Evolutionary conservation across 78 protist genomes (phyloP).

Genomic region (Trichosphaerium sp.): DNA sequence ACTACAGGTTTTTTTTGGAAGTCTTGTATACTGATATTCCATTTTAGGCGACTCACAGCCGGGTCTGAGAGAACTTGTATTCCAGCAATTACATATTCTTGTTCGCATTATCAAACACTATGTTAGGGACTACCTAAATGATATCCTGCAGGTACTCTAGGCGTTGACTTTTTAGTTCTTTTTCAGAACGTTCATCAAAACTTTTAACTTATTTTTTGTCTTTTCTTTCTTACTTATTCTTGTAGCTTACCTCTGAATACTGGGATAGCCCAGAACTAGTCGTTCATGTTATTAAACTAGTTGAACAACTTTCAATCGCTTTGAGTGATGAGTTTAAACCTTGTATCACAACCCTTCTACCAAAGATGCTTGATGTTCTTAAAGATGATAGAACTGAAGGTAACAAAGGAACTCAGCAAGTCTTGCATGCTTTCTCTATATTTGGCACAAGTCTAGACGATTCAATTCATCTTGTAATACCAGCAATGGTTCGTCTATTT

Average conservation of each 20-base stretch:
- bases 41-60: conserved; percentile 46
- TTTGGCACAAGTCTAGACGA: conserved; percentile 83
- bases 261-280: conserved; percentile 60
- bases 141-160: conserved; percentile 39
- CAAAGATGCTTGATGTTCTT: conserved; percentile 45
- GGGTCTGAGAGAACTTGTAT: conserved; percentile 48
- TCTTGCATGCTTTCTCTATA: conserved; percentile 61
- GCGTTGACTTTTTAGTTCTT: too few species aligned
- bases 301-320: conserved; percentile 71
- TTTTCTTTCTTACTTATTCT: too few species aligned
- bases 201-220: conserved; percentile 4
- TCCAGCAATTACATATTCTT: conserved; percentile 56
- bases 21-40: conserved; percentile 6
- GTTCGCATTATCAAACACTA: conserved; percentile 81
- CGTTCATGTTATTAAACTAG: conserved; percentile 48
- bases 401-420: conserved; percentile 4
- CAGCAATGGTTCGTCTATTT: conserved; percentile 60
- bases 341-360: conserved; percentile 73
- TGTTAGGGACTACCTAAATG: conserved; percentile 64
- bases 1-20: conserved; percentile 24
- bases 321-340: conserved; percentile 79
- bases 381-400: conserved; percentile 32
- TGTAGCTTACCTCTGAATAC: too few species aligned
- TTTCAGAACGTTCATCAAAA: not conserved
- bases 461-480: conserved; percentile 77